Evolutionary conservation across 805 yeast genomes (phyloP), one percentile per base, ranked within the genome.

Genomic region (Sugiyamaella smithiae): DNA sequence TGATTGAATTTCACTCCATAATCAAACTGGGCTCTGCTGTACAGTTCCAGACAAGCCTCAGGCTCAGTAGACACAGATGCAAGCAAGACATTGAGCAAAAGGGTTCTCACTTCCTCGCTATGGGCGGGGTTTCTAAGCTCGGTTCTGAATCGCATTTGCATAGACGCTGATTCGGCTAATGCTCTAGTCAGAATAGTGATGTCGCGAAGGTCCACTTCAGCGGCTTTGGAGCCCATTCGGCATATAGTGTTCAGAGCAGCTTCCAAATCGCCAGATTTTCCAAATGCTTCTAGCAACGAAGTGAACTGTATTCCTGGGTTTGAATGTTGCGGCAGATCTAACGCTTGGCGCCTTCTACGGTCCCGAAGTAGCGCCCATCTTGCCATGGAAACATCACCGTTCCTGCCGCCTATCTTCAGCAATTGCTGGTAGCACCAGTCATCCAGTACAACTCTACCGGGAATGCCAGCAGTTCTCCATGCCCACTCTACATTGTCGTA

Each of bases 361-460:
- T 54, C 48, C 8, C 66, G 55, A 41, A 62, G 45, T n/a, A 59
- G 48, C 1, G 64, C 58, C 67, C 67, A 64, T 33, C 60, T 56
- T 23, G 61, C 60, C 57, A 64, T 47, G 1, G 44, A 28, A n/a
- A 55, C 40, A 32, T 63, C 59, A n/a, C 66, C 66, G 25, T 60
- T 20, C 5, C 42, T 26, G 1, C 62, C 50, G 3, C 62, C 69
- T 1, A 62, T 35, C 11, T 51, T 52, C 1, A 61, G 58, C 55
- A 64, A 54, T 6, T 56, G 44, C 26, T 52, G 37, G 44, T 58
- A 61, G 26, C 61, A 52, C 48, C 53, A 54, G 44, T 65, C 67
- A 41, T 62, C 67, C n/a, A 62, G 51, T 12, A 63, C 62, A 1
- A 65, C 52, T 11, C 48, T 43, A 7, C 68, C 68, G 3, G 67